A percentile compares a stretch with the other conserved stretches of the same genome.
Evolutionary conservation across 768 basidiomycete species (phyloP).

Genomic region (Multifurca ochricompacta): DNA sequence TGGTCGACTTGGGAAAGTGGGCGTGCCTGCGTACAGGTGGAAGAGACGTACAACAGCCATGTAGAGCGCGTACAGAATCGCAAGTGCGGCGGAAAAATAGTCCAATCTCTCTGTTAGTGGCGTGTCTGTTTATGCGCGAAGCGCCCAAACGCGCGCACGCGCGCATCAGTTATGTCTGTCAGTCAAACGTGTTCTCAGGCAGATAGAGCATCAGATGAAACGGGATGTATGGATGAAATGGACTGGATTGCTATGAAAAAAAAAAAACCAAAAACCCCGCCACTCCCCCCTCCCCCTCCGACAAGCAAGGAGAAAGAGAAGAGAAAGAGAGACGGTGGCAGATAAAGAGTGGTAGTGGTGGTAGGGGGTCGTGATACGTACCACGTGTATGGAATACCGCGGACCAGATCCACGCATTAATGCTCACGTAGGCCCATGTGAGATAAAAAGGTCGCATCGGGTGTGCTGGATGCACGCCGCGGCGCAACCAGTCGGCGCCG

Average conservation of each 20-base stretch:
- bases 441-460: conserved; percentile 67
- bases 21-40: conserved; percentile 51
- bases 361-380: too few species aligned
- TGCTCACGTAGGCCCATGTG: conserved; percentile 56
- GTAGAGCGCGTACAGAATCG: conserved; percentile 77
- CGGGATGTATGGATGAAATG: not conserved
- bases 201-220: conserved; percentile 8
- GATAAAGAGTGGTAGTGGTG: not conserved
- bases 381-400: conserved; percentile 90
- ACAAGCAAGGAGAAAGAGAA: not conserved
- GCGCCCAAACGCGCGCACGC: not conserved
- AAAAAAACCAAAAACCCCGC: too few species aligned
- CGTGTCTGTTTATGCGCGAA: conserved; percentile 45
- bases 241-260: too few species aligned
- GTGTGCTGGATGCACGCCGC: conserved; percentile 44
- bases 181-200: conserved; percentile 6
- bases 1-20: conserved; percentile 15
- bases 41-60: conserved; percentile 69
- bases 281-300: too few species aligned
- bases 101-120: conserved; percentile 84
- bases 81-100: conserved; percentile 88
- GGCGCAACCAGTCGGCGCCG: conserved; percentile 46
- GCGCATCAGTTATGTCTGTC: conserved; percentile 16
- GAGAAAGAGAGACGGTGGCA: conserved; percentile 5
- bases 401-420: conserved; percentile 93